Percentiles rank a stretch among this genome's conserved stretches.
Evolutionary conservation across 331 rosid genomes (phyloP).

Genomic region (Pyrus hybrid): DNA sequence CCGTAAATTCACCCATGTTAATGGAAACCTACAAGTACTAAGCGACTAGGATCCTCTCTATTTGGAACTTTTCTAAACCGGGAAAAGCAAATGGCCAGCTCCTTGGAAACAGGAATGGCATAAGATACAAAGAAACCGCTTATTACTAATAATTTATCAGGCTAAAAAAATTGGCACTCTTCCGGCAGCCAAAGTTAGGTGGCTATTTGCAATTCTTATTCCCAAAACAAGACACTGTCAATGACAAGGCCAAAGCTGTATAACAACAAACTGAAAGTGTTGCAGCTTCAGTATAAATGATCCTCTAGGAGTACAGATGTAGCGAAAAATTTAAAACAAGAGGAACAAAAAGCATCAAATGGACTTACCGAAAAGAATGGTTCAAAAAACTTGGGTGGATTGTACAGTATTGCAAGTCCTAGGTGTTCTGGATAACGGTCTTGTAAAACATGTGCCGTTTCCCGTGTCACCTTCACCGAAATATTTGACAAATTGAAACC

Average conservation of each 20-base stretch:
- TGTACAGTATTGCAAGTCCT: constrained; percentile 69
- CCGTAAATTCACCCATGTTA: background rate
- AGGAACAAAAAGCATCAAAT: background rate
- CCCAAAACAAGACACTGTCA: background rate
- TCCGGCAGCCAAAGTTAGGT: background rate
- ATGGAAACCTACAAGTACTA: background rate
- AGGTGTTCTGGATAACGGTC: constrained; percentile 77
- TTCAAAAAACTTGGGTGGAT: constrained; percentile 73
- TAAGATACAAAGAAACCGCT: background rate
- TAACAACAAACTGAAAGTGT: background rate
- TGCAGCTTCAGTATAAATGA: background rate
- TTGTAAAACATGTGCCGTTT: constrained; percentile 62
- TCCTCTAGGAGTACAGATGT: background rate
- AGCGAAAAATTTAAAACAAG: background rate
- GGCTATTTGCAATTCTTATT: background rate
- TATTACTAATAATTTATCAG: background rate
- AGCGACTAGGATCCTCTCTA: background rate
- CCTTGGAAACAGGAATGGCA: background rate
- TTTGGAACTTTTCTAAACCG: background rate
- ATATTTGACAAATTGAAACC: constrained; percentile 63
- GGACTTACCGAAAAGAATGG: constrained; percentile 64
- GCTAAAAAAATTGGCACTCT: background rate
- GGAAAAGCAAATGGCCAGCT: background rate
- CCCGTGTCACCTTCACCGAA: constrained; percentile 62
- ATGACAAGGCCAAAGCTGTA: background rate